Evolutionary conservation across 225 moss, liverwort and hornwort species (phyloP).

Genomic region (Bryum argenteum): DNA sequence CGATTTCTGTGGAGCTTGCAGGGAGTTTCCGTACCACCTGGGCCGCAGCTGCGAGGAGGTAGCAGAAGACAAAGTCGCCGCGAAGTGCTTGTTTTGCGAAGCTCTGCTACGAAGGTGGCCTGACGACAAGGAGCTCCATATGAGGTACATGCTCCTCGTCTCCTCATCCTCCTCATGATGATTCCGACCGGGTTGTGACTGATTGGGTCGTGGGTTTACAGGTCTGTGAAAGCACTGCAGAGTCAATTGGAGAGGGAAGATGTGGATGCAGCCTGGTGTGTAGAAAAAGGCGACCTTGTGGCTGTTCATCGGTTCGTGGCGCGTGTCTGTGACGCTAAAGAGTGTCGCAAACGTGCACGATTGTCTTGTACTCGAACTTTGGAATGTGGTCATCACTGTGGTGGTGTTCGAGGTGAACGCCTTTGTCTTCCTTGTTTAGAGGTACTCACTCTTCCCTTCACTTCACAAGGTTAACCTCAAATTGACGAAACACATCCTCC

Average conservation of each 20-base stretch:
- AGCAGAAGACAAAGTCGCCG: conserved; percentile 53
- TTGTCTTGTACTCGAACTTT: conserved; percentile 61
- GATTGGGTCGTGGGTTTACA: conserved; percentile 35
- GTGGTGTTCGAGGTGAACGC: conserved; percentile 71
- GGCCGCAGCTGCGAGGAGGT: conserved; percentile 70
- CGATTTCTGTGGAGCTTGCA: conserved; percentile 70
- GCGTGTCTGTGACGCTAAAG: conserved; percentile 56
- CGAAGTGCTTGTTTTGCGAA: conserved; percentile 65
- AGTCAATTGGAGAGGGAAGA: conserved; percentile 51
- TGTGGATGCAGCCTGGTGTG: conserved; percentile 68
- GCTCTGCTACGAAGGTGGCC: conserved; percentile 42
- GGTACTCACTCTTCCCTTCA: conserved; percentile 34
- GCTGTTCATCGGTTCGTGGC: conserved; percentile 54
- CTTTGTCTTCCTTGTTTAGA: conserved; percentile 75
- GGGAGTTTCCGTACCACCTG: conserved; percentile 64
- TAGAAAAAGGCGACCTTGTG: conserved; percentile 68
- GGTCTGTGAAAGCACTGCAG: conserved; percentile 65
- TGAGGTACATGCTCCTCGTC: conserved; percentile 36
- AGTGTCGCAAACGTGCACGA: conserved; percentile 55
- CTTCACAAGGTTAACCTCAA: too few species aligned
- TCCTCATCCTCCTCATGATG: neutral
- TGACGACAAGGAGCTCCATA: conserved; percentile 32
- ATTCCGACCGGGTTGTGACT: conserved; percentile 9
- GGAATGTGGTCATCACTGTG: conserved; percentile 74
- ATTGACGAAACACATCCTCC: too few species aligned